A percentile compares a stretch with the other conserved stretches of the same genome.
phyloP scores from a whole-genome alignment of 495 filamentous ascomycete genomes.

The Penicillium canariense region DNA sequence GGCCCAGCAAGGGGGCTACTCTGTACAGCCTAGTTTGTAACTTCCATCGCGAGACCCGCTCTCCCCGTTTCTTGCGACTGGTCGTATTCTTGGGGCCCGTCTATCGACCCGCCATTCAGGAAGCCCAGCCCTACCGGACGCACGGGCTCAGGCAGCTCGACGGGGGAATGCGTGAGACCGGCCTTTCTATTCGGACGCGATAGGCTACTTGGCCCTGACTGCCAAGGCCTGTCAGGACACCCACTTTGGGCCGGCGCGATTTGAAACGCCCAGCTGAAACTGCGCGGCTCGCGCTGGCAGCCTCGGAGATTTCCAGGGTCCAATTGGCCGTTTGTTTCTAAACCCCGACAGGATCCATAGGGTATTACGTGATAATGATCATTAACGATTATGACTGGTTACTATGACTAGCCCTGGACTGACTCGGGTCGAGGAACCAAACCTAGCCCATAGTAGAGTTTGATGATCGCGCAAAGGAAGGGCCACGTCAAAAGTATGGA shows the following conservation, averaged over 20 bases:
- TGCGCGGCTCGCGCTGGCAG: neutral
- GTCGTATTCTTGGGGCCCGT: neutral
- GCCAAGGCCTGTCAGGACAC: no score
- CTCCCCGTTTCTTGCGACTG: neutral
- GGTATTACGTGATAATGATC: no score
- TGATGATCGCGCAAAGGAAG: no score
- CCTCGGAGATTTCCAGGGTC: conserved; percentile 3
- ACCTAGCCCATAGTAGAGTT: no score
- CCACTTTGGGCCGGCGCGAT: conserved; percentile 10
- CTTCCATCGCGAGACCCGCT: neutral
- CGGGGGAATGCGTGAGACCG: neutral
- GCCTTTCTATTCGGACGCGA: no score
- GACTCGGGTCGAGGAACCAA: no score
- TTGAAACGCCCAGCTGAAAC: conserved; percentile 20
- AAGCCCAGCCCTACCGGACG: neutral
- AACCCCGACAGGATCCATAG: conserved; percentile 3
- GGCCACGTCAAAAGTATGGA: no score
- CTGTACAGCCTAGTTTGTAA: neutral
- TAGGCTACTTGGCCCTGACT: no score
- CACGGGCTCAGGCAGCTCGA: neutral
- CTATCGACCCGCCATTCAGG: neutral
- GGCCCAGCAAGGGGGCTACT: neutral
- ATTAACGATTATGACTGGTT: no score
- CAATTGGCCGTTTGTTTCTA: neutral
- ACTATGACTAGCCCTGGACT: no score